Evolutionary conservation across 2,329 filamentous ascomycete species (phyloP).

Genomic region (Cadophora gregata): DNA sequence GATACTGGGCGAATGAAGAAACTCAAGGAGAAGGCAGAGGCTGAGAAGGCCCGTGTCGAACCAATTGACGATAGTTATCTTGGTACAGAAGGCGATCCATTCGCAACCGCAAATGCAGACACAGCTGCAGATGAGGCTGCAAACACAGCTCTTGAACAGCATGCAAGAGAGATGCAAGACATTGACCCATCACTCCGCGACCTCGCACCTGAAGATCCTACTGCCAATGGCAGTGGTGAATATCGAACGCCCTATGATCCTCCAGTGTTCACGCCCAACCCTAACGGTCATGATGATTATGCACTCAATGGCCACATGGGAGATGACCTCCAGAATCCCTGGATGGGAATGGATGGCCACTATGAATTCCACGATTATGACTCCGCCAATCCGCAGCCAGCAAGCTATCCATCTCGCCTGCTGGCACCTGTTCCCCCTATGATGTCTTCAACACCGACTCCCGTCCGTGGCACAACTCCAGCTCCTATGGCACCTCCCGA

Average conservation of each 20-base stretch:
- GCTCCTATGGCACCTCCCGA: constrained; percentile 31
- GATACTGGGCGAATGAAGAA: constrained; percentile 47
- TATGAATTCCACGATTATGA: constrained; percentile 36
- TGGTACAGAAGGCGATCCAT: constrained; percentile 27
- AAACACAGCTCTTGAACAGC: constrained; percentile 16
- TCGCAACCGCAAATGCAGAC: constrained; percentile 21
- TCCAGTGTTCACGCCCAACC: constrained; percentile 12
- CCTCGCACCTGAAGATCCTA: constrained; percentile 7
- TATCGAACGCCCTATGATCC: constrained; percentile 22
- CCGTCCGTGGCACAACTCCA: constrained; percentile 20
- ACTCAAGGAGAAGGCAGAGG: constrained; percentile 44
- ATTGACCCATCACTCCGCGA: constrained; percentile 41
- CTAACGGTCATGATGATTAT: constrained; percentile 20
- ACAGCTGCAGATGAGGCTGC: constrained; percentile 5
- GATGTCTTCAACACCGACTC: constrained; percentile 26
- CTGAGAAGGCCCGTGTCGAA: constrained; percentile 40
- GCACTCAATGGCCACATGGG: constrained; percentile 17
- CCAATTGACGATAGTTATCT: constrained; percentile 36
- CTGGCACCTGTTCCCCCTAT: constrained; percentile 35
- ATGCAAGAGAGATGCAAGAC: constrained; percentile 34
- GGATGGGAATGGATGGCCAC: constrained; percentile 31
- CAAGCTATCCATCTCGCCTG: constrained; percentile 36
- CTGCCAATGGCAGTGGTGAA: constrained; percentile 22
- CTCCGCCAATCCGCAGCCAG: constrained; percentile 27
- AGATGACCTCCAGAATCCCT: constrained; percentile 18